Conservation (phyloP, 768 basidiomycete species). For the Obba rivulosa region DNA sequence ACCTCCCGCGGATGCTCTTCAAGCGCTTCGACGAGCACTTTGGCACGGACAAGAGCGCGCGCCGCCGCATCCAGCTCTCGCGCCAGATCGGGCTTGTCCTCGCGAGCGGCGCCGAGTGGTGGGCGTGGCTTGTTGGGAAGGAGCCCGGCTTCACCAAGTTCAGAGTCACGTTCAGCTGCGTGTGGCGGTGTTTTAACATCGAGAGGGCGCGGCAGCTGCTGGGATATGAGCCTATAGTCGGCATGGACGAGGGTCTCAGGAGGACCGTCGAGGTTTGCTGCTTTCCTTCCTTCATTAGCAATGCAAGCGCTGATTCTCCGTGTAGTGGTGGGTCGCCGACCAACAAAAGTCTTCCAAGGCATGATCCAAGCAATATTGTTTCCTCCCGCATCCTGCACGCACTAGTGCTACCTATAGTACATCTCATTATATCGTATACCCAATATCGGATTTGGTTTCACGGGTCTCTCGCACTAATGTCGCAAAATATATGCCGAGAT, state of each 20-base stretch:
- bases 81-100: constrained; percentile 61
- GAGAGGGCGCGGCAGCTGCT: constrained; percentile 89
- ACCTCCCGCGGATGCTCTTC: constrained; percentile 83
- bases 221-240: constrained; percentile 90
- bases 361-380: no score
- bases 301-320: neutral
- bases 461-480: no score
- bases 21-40: constrained; percentile 38
- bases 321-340: constrained; percentile 15
- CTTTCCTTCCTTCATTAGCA: neutral
- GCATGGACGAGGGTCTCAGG: constrained; percentile 83
- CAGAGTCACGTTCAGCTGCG: constrained; percentile 76
- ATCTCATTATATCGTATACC: no score
- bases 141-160: constrained; percentile 83
- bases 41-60: constrained; percentile 48
- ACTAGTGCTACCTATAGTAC: no score
- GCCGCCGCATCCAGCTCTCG: constrained; percentile 44
- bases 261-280: constrained; percentile 65
- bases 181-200: constrained; percentile 85
- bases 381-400: no score
- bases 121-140: constrained; percentile 66
- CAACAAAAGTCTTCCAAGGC: constrained; percentile 1
- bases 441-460: no score
- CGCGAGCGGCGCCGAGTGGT: constrained; percentile 70
- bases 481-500: no score